Base-by-base conservation (phyloP, 192 early-diverging fungal species). In the Chytriomyces confervae region DNA sequence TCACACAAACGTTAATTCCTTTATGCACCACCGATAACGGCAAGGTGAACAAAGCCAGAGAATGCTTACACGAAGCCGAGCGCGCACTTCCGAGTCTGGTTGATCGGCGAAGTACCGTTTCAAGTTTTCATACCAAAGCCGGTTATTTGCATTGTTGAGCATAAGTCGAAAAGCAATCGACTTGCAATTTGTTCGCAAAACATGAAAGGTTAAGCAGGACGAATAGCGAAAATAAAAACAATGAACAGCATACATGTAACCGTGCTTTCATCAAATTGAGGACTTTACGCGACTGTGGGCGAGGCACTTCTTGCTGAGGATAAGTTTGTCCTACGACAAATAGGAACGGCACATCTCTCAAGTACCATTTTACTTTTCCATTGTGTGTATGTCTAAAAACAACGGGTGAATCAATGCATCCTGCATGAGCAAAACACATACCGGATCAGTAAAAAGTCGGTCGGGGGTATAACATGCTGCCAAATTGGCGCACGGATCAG, bases 321-420 rank as follows among this genome's bases (percentile, higher is more conserved):
- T 95, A 97, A 1, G 93, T 94, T 83, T 99, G 97, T 7, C 97
- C 97, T 8, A 94, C 90, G 23, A 91, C 87, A 80, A 93, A 99
- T 5, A 95, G 81, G 77, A 89, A 87, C 8, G 92, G 91, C 20
- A 98, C 91, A 43, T 92, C 91, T 43, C 96, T 91, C 23, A 97
- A 81, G 71, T 90, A 98, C 79, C 95, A 98, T 77, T 93, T 95
- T 62, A 88, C 86, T 69, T 92, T 88, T 18, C 91, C 91, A 74
- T 95, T 93, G 65, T 89, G 89, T 0, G 91, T 92, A 62, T 94
- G 89, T 70, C 88, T 84, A 50, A 51, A 74, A 62, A 68, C 24
- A 79, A 69, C 8, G 9, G n/a, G 13, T 70, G 27, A 16, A 79
- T n/a, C 75, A 50, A 16, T 18, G 23, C 4, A 36, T 66, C 10